Evolutionary conservation across 2,329 filamentous ascomycete genomes (phyloP).

Genomic region (Myriosclerotinia scirpicola): DNA sequence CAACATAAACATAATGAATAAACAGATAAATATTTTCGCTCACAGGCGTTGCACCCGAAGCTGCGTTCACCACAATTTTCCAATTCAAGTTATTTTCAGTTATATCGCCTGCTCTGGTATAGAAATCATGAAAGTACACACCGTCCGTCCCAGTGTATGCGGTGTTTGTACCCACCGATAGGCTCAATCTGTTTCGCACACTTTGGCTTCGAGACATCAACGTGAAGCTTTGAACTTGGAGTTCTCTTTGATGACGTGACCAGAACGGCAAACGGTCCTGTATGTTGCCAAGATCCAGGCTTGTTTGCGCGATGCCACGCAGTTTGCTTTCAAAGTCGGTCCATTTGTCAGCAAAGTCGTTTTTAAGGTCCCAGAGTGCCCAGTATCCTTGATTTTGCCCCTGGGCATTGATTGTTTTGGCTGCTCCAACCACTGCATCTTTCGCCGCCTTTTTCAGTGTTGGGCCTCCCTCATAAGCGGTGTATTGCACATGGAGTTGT

Average conservation of each 20-base stretch:
- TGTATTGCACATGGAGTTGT: constrained; percentile 6
- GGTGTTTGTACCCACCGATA: not conserved
- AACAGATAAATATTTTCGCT: constrained; percentile 10
- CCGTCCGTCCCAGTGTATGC: not conserved
- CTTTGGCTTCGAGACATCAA: not conserved
- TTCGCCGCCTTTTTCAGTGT: constrained; percentile 10
- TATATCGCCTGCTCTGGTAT: not conserved
- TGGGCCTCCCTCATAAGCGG: constrained; percentile 5
- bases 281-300: not conserved
- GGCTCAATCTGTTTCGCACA: not conserved
- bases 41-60: not conserved
- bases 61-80: not conserved
- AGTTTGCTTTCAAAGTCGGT: not conserved
- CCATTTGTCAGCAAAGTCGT: constrained; percentile 2
- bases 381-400: constrained; percentile 9
- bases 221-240: not conserved
- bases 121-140: not conserved
- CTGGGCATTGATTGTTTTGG: not conserved
- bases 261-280: not conserved
- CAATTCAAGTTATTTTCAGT: not conserved
- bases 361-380: constrained; percentile 5
- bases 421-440: not conserved
- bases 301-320: not conserved
- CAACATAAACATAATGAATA: constrained; percentile 4
- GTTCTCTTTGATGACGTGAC: not conserved